Base-by-base conservation (phyloP, 495 filamentous ascomycete genomes). In the Daldinia decipiens region DNA sequence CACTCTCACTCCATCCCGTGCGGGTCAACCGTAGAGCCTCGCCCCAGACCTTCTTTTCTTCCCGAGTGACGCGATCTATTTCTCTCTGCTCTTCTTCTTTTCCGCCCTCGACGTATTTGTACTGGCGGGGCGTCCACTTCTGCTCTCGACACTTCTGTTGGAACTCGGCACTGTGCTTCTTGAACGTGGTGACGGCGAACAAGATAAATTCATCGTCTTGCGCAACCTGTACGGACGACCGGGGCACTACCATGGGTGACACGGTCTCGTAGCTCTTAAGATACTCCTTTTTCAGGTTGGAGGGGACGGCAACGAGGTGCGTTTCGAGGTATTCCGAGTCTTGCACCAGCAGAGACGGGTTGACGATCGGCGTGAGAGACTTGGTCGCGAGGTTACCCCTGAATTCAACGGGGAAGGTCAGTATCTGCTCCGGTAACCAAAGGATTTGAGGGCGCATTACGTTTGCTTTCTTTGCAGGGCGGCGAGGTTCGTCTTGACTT, bases 261-360 rank as follows among this genome's bases (percentile, higher is more conserved):
- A 98, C 80, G 7, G 93, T 93, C 78, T 98, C 96, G 81, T 99
- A 99, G 67, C 84, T 87, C 77, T 89, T 90, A 40, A 96, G 82
- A 77, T 95, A 99, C 19, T 98, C 93, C 76, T 96, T 97, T 61
- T 88, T 85, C 60, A 89, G 82, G 68, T 86, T 86, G 17, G 85
- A 87, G 2, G 95, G 95, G 4, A 99, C 92, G 29, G 91, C 95
- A 70, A 98, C 82, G 11, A 99, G 88, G 75, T 97, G 94, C 19
- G 94, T 97, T 81, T 97, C 93, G 71, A 99, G 88, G 82, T 97
- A 98, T 82, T 99, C 96, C 47, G 93, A 97, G 76, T 96, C 87
- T 75, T 91, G 92, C 62, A 98, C 87, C 38, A 98, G 85, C 61
- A 90, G 79, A 59, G 83, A 83, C 19, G 94, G 93, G 73, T 92